Percentiles rank a stretch among this genome's conserved stretches.
These are phyloP conservation scores for Vitis cinerea DNA, from an alignment of 164 flowering plant genomes.

Conservation along the genomic window DNA sequence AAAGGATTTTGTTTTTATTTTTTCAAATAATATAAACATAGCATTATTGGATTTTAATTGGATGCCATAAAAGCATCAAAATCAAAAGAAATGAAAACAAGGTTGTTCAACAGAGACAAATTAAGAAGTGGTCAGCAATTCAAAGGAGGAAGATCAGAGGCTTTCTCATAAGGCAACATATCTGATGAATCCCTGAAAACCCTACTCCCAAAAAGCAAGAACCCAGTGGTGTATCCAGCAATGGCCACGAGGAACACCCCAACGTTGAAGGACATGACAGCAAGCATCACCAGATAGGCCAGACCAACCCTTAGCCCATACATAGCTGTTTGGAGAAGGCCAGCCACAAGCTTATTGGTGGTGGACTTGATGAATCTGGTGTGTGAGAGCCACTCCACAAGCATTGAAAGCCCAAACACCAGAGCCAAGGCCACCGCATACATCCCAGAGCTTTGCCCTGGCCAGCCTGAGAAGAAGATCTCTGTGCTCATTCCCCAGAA, in stretches of 20 bases:
- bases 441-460: conserved; percentile 11
- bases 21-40: too few relatives aligned
- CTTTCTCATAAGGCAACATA: not conserved
- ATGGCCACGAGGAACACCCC: conserved; percentile 19
- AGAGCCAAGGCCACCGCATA: conserved; percentile 13
- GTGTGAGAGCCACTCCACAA: conserved; percentile 24
- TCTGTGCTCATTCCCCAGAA: conserved; percentile 20
- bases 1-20: too few relatives aligned
- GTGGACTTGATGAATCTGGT: conserved; percentile 9
- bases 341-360: not conserved
- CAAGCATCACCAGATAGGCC: conserved; percentile 27
- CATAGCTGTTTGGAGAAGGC: conserved; percentile 12
- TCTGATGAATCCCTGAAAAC: conserved; percentile 7
- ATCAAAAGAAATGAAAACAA: too few relatives aligned
- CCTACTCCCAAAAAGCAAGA: conserved; percentile 22
- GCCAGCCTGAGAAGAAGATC: conserved; percentile 22
- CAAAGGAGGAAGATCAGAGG: conserved; percentile 27
- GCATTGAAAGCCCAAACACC: conserved; percentile 11
- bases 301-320: conserved; percentile 14
- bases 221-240: conserved; percentile 19
- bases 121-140: conserved; percentile 6
- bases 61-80: too few relatives aligned
- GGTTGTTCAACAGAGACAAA: too few relatives aligned
- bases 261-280: conserved; percentile 28
- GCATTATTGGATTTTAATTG: too few relatives aligned